Evolutionary conservation across 768 basidiomycete genomes (phyloP).

Genomic region (Mycena galopus): DNA sequence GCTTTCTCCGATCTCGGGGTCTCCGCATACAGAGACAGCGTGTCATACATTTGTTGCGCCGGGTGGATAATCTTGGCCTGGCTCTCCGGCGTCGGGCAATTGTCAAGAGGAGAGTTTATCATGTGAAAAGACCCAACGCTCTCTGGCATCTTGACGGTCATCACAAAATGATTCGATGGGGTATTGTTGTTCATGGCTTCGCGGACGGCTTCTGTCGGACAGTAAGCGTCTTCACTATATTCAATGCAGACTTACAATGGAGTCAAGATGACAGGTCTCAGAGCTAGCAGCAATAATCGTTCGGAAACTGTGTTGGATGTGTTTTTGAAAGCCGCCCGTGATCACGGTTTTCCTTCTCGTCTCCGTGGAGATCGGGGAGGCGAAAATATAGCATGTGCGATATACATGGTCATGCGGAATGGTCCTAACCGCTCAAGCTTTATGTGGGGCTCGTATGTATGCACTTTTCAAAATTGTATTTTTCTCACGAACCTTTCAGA

Average conservation of each 20-base stretch:
- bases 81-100: background rate
- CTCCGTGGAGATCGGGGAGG: conserved; percentile 43
- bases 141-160: too few species aligned
- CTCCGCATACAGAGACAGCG: too few species aligned
- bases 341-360: conserved; percentile 34
- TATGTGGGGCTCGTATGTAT: conserved; percentile 24
- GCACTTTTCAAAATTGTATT: too few species aligned
- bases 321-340: background rate
- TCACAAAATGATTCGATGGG: too few species aligned
- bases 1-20: too few species aligned
- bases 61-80: background rate
- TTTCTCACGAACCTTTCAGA: background rate
- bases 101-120: background rate
- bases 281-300: too few species aligned
- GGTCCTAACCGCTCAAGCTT: too few species aligned
- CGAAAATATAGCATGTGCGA: conserved; percentile 43
- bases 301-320: conserved; percentile 9
- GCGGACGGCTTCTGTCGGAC: background rate
- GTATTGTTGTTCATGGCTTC: too few species aligned
- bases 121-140: too few species aligned
- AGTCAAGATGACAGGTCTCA: too few species aligned
- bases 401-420: too few species aligned
- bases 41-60: background rate
- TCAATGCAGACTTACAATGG: too few species aligned
- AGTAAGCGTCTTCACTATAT: background rate